phyloP scores from a whole-genome alignment of 2,329 filamentous ascomycete species.

The Sclerotinia subarctica region DNA sequence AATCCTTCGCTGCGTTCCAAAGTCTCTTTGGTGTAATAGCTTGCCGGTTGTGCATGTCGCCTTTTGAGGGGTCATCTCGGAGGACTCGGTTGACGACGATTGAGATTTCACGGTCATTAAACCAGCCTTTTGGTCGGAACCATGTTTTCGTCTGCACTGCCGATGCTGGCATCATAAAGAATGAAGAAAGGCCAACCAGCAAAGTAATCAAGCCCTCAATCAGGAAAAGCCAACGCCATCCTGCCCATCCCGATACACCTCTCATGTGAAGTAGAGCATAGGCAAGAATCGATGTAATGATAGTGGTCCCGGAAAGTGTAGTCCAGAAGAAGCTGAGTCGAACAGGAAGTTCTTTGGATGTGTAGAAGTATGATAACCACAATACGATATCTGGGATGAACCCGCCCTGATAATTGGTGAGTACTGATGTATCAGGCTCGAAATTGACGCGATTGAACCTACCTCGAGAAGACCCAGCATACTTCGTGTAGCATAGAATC shows the following conservation, averaged over 20 bases:
- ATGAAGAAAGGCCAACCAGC: slow-evolving; percentile 52
- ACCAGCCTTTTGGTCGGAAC: slow-evolving; percentile 60
- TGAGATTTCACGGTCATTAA: slow-evolving; percentile 59
- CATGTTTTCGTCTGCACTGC: slow-evolving; percentile 56
- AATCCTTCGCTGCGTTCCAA: slow-evolving; percentile 54
- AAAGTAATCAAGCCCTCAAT: slow-evolving; percentile 55
- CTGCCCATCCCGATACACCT: slow-evolving; percentile 51
- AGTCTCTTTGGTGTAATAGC: slow-evolving; percentile 50
- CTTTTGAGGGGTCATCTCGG: slow-evolving; percentile 49
- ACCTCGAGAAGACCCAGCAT: slow-evolving; percentile 35
- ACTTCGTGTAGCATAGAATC: slow-evolving; percentile 45
- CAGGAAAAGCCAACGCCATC: slow-evolving; percentile 53
- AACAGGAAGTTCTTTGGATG: slow-evolving; percentile 63
- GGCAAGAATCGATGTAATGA: slow-evolving; percentile 52
- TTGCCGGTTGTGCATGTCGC: slow-evolving; percentile 59
- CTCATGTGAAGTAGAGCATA: slow-evolving; percentile 53
- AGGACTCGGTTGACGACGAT: slow-evolving; percentile 62
- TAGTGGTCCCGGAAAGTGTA: slow-evolving; percentile 47
- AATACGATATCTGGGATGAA: slow-evolving; percentile 64
- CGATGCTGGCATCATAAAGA: slow-evolving; percentile 56
- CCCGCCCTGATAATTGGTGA: slow-evolving; percentile 44
- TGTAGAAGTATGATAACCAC: slow-evolving; percentile 75
- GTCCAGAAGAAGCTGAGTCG: slow-evolving; percentile 71
- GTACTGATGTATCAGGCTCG: not conserved
- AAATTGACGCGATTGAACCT: slow-evolving; percentile 37